Conservation (phyloP, 129 eudicot genomes). For the Chrysanthemum seticuspe region DNA sequence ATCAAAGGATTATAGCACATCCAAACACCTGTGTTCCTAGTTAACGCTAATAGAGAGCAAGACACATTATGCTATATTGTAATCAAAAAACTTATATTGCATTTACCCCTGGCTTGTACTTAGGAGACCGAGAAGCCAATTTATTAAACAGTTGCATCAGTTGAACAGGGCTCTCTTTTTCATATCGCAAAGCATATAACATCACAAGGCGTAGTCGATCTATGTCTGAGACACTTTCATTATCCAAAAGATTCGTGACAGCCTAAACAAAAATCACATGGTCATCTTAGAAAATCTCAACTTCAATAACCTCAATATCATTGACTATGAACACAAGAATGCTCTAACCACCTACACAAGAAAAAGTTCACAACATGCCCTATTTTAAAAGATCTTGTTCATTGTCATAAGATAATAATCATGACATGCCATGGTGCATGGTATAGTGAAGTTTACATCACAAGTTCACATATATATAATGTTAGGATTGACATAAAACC, state of each 20-base stretch:
- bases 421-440: background rate
- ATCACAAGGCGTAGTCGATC: conserved; percentile 91
- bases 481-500: background rate
- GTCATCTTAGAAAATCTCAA: conserved; percentile 16
- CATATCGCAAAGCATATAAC: conserved; percentile 94
- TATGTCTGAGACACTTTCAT: conserved; percentile 81
- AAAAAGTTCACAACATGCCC: background rate
- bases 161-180: conserved; percentile 97
- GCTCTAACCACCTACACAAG: background rate
- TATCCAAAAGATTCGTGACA: conserved; percentile 83
- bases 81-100: conserved; percentile 14
- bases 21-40: background rate
- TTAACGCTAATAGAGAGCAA: background rate
- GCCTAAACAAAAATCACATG: conserved; percentile 54
- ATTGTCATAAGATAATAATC: background rate
- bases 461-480: background rate
- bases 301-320: background rate
- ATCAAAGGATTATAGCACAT: no score
- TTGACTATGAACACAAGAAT: background rate
- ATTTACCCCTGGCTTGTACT: conserved; percentile 94
- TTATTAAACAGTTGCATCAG: conserved; percentile 96
- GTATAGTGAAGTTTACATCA: background rate
- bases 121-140: conserved; percentile 89
- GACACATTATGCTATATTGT: background rate
- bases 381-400: background rate